These are phyloP conservation scores for Coemansia sp. DNA, from an alignment of 192 early-diverging fungal species.

Conservation along the genomic window DNA sequence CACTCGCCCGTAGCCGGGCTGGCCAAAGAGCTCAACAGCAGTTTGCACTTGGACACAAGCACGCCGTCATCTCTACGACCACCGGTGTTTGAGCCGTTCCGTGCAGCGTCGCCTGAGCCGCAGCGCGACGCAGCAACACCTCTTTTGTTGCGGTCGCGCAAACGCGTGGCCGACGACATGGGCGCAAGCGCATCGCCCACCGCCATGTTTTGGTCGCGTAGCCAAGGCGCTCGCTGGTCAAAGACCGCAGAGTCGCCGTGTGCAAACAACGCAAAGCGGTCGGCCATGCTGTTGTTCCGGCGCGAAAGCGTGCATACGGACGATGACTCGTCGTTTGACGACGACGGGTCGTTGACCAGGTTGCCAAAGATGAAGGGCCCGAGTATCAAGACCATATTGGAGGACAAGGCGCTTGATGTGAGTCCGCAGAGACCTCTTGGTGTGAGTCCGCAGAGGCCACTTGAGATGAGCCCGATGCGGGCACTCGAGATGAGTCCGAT, in stretches of 20 bases:
- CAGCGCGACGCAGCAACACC: slow-evolving; percentile 18
- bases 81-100: slow-evolving; percentile 23
- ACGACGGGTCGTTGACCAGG: slow-evolving; percentile 39
- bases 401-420: slow-evolving; percentile 7
- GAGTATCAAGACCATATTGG: slow-evolving; percentile 12
- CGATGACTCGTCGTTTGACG: slow-evolving; percentile 47
- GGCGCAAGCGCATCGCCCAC: slow-evolving; percentile 29
- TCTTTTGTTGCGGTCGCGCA: slow-evolving; percentile 25
- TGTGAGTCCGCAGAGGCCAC: too few species aligned
- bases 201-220: slow-evolving; percentile 23
- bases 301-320: slow-evolving; percentile 31
- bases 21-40: slow-evolving; percentile 38
- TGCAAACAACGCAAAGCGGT: not conserved
- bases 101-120: slow-evolving; percentile 13
- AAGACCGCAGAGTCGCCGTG: slow-evolving; percentile 21
- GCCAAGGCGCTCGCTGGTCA: slow-evolving; percentile 9
- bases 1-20: slow-evolving; percentile 34
- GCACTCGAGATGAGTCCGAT: too few species aligned
- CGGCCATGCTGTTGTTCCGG: slow-evolving; percentile 12
- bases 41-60: slow-evolving; percentile 28
- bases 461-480: too few species aligned
- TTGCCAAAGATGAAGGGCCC: slow-evolving; percentile 29
- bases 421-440: too few species aligned
- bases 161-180: slow-evolving; percentile 32
- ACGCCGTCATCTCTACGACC: not conserved